Evolutionary conservation across 768 basidiomycete genomes (phyloP).

Genomic region (Boletus coccyginus): DNA sequence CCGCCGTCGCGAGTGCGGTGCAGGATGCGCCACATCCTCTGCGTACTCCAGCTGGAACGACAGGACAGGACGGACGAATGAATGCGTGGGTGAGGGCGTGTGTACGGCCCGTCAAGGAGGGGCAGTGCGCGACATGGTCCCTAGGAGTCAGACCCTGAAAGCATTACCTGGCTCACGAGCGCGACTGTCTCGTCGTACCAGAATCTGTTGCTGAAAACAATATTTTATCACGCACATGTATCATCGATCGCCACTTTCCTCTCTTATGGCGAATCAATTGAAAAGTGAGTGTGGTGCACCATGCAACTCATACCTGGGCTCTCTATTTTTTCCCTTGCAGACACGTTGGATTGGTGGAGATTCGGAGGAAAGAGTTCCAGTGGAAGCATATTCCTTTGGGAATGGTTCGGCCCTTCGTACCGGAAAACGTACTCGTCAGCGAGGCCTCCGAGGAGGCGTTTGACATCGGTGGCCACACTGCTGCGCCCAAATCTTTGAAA

Average conservation of each 20-base stretch:
- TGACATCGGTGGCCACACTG: constrained; percentile 75
- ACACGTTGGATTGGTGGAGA: constrained; percentile 84
- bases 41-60: neutral
- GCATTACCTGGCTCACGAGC: constrained; percentile 97
- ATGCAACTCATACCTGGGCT: neutral
- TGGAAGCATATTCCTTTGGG: constrained; percentile 82
- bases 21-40: neutral
- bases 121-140: constrained; percentile 88
- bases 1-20: neutral
- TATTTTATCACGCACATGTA: constrained; percentile 95
- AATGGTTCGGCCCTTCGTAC: constrained; percentile 90
- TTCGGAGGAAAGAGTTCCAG: constrained; percentile 84
- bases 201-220: constrained; percentile 81
- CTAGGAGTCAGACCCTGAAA: constrained; percentile 90
- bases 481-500: constrained; percentile 77
- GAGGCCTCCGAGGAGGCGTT: constrained; percentile 77
- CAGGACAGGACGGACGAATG: too few relatives aligned
- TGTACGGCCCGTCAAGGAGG: neutral
- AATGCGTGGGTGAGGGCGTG: neutral
- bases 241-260: constrained; percentile 92
- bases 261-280: constrained; percentile 85
- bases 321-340: constrained; percentile 38
- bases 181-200: constrained; percentile 90
- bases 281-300: constrained; percentile 57
- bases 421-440: constrained; percentile 70